These are phyloP conservation scores for rapeseed (Brassica napus) DNA, from an alignment of 345 rosid species.

Conservation along the genomic window Da-Ae NC_063436.1:1235001-1235500, in stretches of 20 bases:
- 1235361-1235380: background rate
- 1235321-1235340: background rate
- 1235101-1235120: background rate
- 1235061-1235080: background rate
- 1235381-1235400: background rate
- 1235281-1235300: background rate
- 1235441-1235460: background rate
- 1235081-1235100: background rate
- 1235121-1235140: background rate
- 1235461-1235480: background rate
- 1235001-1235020: conserved; percentile 2
- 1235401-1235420: conserved; percentile 1
- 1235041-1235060: no score
- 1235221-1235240: background rate
- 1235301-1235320: background rate
- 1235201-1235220: background rate
- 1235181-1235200: background rate
- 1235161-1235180: background rate
- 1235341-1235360: background rate
- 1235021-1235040: background rate
- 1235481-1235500: background rate
- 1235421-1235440: background rate
- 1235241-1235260: background rate
- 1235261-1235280: background rate
- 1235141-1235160: background rate